These are phyloP conservation scores for Quercus bicolor DNA, from an alignment of 306 rosid genomes.

Conservation along the genomic window DNA sequence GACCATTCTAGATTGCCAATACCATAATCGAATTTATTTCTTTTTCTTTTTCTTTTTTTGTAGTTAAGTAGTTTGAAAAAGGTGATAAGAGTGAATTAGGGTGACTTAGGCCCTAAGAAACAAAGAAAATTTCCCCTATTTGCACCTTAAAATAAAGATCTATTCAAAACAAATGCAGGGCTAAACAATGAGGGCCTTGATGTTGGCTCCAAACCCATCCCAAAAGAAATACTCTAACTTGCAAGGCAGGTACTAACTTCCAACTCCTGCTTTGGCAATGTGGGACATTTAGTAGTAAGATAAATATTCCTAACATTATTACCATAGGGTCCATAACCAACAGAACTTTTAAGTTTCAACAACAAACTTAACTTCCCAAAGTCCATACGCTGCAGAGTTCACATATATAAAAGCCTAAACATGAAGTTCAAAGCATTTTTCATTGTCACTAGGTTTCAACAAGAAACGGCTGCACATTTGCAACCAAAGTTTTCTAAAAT, in stretches of 20 bases:
- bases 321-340: not conserved
- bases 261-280: too few species aligned
- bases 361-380: not conserved
- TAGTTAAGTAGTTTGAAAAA: too few species aligned
- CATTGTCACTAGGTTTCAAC: slow-evolving; percentile 18
- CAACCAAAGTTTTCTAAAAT: slow-evolving; percentile 6
- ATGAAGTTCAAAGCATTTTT: slow-evolving; percentile 10
- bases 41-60: not conserved
- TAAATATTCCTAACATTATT: not conserved
- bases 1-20: not conserved
- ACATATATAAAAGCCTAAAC: not conserved
- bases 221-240: not conserved
- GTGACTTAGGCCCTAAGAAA: too few species aligned
- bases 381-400: not conserved
- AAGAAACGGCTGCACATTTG: slow-evolving; percentile 21
- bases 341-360: not conserved
- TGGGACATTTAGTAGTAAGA: not conserved
- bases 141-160: too few species aligned
- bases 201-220: not conserved
- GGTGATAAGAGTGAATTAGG: too few species aligned
- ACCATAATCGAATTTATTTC: not conserved
- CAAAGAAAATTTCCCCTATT: too few species aligned
- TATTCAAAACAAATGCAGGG: too few species aligned
- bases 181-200: too few species aligned
- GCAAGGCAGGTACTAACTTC: too few species aligned